phyloP scores from a whole-genome alignment of 805 yeast species.

The Kazachstania kunashirensis region DNA sequence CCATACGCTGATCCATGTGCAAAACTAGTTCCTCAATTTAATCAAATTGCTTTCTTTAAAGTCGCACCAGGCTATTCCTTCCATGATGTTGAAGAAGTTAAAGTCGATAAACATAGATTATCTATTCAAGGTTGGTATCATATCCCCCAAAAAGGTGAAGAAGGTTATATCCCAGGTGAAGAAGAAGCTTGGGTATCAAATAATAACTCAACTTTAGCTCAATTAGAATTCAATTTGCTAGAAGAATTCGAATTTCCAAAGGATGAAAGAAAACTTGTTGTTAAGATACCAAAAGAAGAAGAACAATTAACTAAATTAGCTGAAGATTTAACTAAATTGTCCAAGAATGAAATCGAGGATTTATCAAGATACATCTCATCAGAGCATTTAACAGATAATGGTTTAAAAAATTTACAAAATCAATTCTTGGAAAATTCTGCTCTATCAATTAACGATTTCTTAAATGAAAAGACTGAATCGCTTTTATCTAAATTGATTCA shows the following conservation, averaged over 20 bases:
- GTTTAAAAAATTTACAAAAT: constrained; percentile 37
- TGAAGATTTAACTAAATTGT: constrained; percentile 17
- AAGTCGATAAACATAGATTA: constrained; percentile 79
- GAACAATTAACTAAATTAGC: constrained; percentile 4
- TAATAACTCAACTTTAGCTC: constrained; percentile 72
- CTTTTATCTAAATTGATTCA: constrained; percentile 41
- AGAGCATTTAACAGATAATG: constrained; percentile 33
- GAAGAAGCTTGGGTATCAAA: constrained; percentile 51
- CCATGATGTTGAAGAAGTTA: constrained; percentile 97
- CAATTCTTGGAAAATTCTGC: constrained; percentile 60
- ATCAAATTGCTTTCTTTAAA: constrained; percentile 89
- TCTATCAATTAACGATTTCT: constrained; percentile 53
- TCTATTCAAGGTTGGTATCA: constrained; percentile 99
- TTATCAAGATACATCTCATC: constrained; percentile 49
- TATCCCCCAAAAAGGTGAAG: constrained; percentile 88
- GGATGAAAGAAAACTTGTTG: constrained; percentile 31
- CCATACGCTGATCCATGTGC: constrained; percentile 69
- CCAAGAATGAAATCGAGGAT: constrained; percentile 38
- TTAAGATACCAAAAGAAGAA: background rate
- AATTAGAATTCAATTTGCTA: constrained; percentile 62
- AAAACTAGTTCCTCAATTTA: constrained; percentile 82
- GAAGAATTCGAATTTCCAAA: constrained; percentile 80
- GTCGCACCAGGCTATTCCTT: constrained; percentile 95
- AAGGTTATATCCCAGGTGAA: constrained; percentile 74
- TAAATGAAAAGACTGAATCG: constrained; percentile 46